Percentiles rank a stretch among this genome's conserved stretches.
Conservation (phyloP, 768 basidiomycete species). For the Ephemerocybe angulata region DNA sequence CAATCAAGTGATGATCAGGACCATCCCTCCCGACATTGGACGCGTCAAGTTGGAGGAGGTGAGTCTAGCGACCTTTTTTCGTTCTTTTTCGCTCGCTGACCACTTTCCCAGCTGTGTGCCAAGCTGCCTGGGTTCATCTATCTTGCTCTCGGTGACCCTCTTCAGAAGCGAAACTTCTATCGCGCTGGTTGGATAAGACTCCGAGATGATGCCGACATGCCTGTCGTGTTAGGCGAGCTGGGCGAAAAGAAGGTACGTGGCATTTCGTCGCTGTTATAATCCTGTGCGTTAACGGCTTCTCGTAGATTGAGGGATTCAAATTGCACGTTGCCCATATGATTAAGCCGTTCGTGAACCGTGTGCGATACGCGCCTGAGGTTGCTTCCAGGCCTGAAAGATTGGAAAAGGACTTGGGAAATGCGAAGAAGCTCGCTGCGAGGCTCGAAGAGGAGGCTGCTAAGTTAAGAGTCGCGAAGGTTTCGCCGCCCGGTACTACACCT, state of each 20-base stretch:
- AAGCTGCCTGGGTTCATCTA: conserved; percentile 81
- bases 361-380: conserved; percentile 79
- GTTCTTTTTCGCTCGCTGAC: conserved; percentile 5
- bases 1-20: conserved; percentile 91
- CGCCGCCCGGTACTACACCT: conserved; percentile 18
- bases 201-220: conserved; percentile 80
- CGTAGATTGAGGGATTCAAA: conserved; percentile 91
- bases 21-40: conserved; percentile 90
- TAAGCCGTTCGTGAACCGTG: conserved; percentile 71
- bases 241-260: conserved; percentile 77
- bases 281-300: conserved; percentile 7
- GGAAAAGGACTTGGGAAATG: conserved; percentile 75
- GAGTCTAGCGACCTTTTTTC: conserved; percentile 5
- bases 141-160: conserved; percentile 86
- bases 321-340: conserved; percentile 82
- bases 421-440: conserved; percentile 63
- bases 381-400: conserved; percentile 79
- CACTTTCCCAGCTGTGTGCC: conserved; percentile 56
- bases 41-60: conserved; percentile 89
- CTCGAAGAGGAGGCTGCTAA: conserved; percentile 68
- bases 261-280: not conserved
- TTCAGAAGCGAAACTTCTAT: conserved; percentile 91
- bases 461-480: conserved; percentile 44
- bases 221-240: conserved; percentile 62
- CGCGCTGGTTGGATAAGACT: conserved; percentile 94